These are phyloP conservation scores for Thalassiosira ordinaria DNA, from an alignment of 352 stramenopile genomes.

Conservation along the genomic window DNA sequence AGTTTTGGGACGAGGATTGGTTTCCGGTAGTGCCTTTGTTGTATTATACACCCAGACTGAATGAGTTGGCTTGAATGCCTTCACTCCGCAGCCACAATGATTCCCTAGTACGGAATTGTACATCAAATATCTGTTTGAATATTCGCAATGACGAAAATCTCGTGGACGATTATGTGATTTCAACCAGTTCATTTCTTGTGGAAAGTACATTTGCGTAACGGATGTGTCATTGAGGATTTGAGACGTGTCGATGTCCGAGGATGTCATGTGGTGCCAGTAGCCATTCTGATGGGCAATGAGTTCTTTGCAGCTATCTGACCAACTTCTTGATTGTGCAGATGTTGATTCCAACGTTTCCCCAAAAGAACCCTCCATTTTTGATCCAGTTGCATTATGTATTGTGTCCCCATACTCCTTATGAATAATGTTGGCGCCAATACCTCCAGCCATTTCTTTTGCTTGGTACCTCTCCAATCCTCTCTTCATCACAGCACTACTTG, in stretches of 20 bases:
- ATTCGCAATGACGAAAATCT: slow-evolving; percentile 14
- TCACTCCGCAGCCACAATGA: slow-evolving; percentile 41
- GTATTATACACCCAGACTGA: slow-evolving; percentile 25
- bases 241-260: too few species aligned
- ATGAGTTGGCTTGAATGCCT: slow-evolving; percentile 33
- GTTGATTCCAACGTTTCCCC: too few species aligned
- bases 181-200: slow-evolving; percentile 31
- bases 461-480: too few species aligned
- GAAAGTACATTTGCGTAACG: slow-evolving; percentile 24
- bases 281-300: slow-evolving; percentile 11
- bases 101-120: slow-evolving; percentile 29
- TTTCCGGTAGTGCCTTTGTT: not conserved
- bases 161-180: not conserved
- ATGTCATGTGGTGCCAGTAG: slow-evolving; percentile 15
- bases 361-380: not conserved
- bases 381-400: not conserved
- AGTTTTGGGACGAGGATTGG: not conserved
- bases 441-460: too few species aligned
- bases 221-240: not conserved
- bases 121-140: slow-evolving; percentile 15
- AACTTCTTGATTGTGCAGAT: too few species aligned
- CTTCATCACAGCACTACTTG: too few species aligned
- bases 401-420: too few species aligned
- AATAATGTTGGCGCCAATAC: too few species aligned
- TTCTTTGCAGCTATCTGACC: not conserved